These are phyloP conservation scores for Amanita pallidorosea DNA, from an alignment of 768 basidiomycete species.

Conservation along the genomic window DNA sequence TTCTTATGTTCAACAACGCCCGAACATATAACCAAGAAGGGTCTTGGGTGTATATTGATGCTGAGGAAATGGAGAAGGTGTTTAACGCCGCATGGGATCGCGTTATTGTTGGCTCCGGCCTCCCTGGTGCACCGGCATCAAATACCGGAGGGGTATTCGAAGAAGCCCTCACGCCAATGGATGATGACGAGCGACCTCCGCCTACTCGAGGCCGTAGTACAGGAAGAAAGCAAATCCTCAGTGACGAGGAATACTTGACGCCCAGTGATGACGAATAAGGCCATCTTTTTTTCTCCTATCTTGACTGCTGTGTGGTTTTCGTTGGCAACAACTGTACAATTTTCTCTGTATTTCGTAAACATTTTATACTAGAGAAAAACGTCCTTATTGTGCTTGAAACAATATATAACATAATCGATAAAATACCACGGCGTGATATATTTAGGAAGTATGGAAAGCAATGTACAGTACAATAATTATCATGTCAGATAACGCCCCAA, in stretches of 20 bases:
- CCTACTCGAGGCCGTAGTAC: slow-evolving; percentile 43
- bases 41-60: slow-evolving; percentile 91
- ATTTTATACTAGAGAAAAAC: background rate
- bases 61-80: slow-evolving; percentile 88
- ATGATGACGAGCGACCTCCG: slow-evolving; percentile 63
- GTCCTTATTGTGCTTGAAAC: background rate
- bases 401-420: background rate
- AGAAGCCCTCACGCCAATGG: slow-evolving; percentile 69
- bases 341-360: slow-evolving; percentile 2
- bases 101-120: slow-evolving; percentile 52
- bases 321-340: slow-evolving; percentile 1
- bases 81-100: slow-evolving; percentile 66
- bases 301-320: background rate
- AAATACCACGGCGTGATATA: background rate
- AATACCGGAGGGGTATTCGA: slow-evolving; percentile 15
- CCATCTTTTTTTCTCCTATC: background rate
- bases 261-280: slow-evolving; percentile 62
- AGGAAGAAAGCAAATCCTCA: slow-evolving; percentile 64
- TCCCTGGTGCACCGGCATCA: slow-evolving; percentile 55
- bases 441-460: background rate
- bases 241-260: slow-evolving; percentile 63
- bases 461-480: background rate
- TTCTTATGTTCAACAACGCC: slow-evolving; percentile 90
- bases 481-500: background rate
- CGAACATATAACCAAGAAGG: slow-evolving; percentile 91